Evolutionary conservation across 164 flowering plant genomes (phyloP).

Genomic region (Chloranthus sessilifolius): DNA sequence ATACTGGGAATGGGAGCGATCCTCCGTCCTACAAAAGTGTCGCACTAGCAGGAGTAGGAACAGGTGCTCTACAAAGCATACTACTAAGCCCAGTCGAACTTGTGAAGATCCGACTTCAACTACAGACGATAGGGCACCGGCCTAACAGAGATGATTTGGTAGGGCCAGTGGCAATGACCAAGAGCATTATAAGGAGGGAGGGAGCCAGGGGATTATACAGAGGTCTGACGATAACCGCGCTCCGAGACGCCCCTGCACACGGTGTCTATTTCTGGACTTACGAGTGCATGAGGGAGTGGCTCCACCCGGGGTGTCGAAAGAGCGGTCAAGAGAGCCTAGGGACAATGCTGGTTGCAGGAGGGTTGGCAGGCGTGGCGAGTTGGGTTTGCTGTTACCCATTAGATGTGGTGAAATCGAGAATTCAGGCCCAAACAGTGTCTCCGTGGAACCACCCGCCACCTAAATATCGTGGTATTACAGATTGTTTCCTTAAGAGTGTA

Average conservation of each 20-base stretch:
- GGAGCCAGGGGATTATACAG: constrained; percentile 65
- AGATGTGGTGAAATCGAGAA: constrained; percentile 77
- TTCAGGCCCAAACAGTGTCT: constrained; percentile 53
- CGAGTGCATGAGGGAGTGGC: constrained; percentile 63
- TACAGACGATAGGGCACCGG: constrained; percentile 23
- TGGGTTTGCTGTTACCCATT: constrained; percentile 81
- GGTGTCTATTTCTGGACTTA: constrained; percentile 83
- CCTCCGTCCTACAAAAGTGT: constrained; percentile 86
- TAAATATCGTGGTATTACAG: constrained; percentile 60
- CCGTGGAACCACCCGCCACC: constrained; percentile 10
- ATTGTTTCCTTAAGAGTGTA: constrained; percentile 64
- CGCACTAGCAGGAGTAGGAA: constrained; percentile 66
- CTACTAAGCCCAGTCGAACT: constrained; percentile 79
- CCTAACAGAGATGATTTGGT: constrained; percentile 1
- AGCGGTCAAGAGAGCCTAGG: constrained; percentile 52
- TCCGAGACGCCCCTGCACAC: constrained; percentile 76
- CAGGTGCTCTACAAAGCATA: constrained; percentile 78
- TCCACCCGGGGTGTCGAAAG: constrained; percentile 82
- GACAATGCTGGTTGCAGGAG: constrained; percentile 81
- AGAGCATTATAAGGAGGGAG: constrained; percentile 44
- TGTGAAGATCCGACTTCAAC: constrained; percentile 70
- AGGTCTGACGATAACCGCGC: constrained; percentile 60
- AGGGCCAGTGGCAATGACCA: constrained; percentile 51
- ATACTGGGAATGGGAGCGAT: constrained; percentile 24
- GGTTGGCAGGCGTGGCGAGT: constrained; percentile 86